Evolutionary conservation across 2,329 filamentous ascomycete genomes (phyloP).

Genomic region (Bimuria novae-zelandiae): DNA sequence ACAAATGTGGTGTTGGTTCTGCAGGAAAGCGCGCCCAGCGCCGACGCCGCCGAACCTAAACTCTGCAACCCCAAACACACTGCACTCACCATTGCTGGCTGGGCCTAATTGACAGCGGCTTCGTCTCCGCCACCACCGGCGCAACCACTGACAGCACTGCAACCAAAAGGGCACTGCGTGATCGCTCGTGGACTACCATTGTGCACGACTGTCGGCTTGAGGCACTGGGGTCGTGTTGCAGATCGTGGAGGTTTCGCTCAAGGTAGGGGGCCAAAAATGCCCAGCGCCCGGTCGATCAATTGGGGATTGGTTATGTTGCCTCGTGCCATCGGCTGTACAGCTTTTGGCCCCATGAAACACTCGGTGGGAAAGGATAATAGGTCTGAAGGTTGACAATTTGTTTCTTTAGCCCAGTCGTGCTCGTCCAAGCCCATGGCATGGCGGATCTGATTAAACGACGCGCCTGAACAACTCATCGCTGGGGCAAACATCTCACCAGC

Average conservation of each 20-base stretch:
- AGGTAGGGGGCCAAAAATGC: background rate
- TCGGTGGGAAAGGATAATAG: background rate
- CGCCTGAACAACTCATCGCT: background rate
- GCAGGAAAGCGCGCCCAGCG: background rate
- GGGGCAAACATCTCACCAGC: background rate
- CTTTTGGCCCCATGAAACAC: slow-evolving; percentile 1
- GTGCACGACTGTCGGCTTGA: too few species aligned
- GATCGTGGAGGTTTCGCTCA: background rate
- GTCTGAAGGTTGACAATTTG: too few species aligned
- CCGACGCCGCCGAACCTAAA: background rate
- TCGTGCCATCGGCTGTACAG: background rate
- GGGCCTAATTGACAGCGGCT: slow-evolving; percentile 1
- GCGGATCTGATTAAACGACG: background rate
- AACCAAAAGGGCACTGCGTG: background rate
- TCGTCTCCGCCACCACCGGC: background rate
- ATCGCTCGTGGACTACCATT: background rate
- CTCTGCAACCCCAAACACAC: background rate
- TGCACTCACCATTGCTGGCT: slow-evolving; percentile 5
- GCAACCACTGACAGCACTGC: background rate
- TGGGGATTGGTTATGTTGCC: background rate
- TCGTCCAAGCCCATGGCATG: too few species aligned
- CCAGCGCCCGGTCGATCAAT: slow-evolving; percentile 1
- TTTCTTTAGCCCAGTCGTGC: too few species aligned
- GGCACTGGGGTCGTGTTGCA: too few species aligned
- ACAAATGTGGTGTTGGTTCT: background rate